phyloP scores from a whole-genome alignment of 2,329 filamentous ascomycete genomes.

The Trichoderma endophyticum region DNA sequence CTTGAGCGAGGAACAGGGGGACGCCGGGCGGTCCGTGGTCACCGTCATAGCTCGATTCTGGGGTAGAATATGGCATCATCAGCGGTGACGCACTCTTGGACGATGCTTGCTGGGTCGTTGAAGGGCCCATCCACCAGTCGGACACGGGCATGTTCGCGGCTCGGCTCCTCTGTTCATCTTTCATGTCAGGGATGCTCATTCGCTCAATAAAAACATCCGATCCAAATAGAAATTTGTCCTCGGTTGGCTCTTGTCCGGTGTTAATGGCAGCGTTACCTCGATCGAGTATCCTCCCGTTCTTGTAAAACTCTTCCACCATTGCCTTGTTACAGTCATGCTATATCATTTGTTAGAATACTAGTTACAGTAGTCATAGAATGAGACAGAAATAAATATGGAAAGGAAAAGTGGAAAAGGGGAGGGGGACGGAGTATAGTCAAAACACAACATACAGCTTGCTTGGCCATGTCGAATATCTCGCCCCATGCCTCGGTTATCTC shows the following conservation, averaged over 20 bases:
- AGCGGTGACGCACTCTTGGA: slow-evolving; percentile 6
- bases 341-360: neutral
- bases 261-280: slow-evolving; percentile 20
- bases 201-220: slow-evolving; percentile 8
- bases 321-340: slow-evolving; percentile 29
- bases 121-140: slow-evolving; percentile 21
- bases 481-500: slow-evolving; percentile 35
- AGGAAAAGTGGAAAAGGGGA: neutral
- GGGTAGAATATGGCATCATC: slow-evolving; percentile 5
- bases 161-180: slow-evolving; percentile 23
- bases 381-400: neutral
- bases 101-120: slow-evolving; percentile 12
- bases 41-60: slow-evolving; percentile 20
- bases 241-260: slow-evolving; percentile 17
- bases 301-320: slow-evolving; percentile 33
- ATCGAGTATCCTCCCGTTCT: slow-evolving; percentile 29
- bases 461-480: slow-evolving; percentile 28
- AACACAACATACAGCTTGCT: slow-evolving; percentile 28
- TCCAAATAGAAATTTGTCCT: slow-evolving; percentile 13
- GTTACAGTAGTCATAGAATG: neutral
- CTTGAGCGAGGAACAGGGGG: slow-evolving; percentile 29
- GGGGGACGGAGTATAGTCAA: too few species aligned
- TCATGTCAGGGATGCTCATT: slow-evolving; percentile 12
- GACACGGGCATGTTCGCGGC: slow-evolving; percentile 24
- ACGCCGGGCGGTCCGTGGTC: slow-evolving; percentile 28